A percentile compares a stretch with the other conserved stretches of the same genome.
These are phyloP conservation scores for Fusarium circinatum DNA, from an alignment of 2,329 filamentous ascomycete genomes.

Conservation along the genomic window DNA sequence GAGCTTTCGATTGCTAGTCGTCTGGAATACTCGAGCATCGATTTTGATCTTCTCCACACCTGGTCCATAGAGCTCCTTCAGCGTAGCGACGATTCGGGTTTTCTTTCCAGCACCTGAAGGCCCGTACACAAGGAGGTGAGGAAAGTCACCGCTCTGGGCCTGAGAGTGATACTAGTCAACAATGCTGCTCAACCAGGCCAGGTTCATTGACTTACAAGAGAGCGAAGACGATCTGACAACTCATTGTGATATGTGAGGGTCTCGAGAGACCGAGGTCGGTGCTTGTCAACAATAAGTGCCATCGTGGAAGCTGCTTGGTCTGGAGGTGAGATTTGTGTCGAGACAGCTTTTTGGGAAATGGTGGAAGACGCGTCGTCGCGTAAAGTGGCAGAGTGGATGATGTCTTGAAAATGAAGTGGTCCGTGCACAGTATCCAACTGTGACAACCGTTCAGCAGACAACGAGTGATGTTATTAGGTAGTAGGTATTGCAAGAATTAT, in stretches of 20 bases:
- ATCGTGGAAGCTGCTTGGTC: slow-evolving; percentile 52
- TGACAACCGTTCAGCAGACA: slow-evolving; percentile 28
- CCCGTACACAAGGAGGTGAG: slow-evolving; percentile 95
- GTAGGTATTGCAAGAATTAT: not conserved
- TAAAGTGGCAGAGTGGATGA: slow-evolving; percentile 54
- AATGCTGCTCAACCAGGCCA: not conserved
- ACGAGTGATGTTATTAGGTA: not conserved
- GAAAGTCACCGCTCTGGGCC: slow-evolving; percentile 98
- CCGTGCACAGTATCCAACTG: slow-evolving; percentile 29
- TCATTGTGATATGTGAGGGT: slow-evolving; percentile 87
- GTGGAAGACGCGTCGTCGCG: slow-evolving; percentile 52
- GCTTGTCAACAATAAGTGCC: slow-evolving; percentile 78
- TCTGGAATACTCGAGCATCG: slow-evolving; percentile 96
- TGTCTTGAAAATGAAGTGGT: slow-evolving; percentile 24
- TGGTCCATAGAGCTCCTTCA: slow-evolving; percentile 94
- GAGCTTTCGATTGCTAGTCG: slow-evolving; percentile 93
- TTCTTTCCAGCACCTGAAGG: slow-evolving; percentile 98
- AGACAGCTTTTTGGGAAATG: slow-evolving; percentile 38
- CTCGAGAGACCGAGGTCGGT: slow-evolving; percentile 79
- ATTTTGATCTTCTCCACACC: slow-evolving; percentile 99
- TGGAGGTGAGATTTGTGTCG: slow-evolving; percentile 24
- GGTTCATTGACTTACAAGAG: slow-evolving; percentile 77
- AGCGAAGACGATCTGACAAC: slow-evolving; percentile 85
- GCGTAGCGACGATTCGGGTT: slow-evolving; percentile 92
- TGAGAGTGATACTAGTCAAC: slow-evolving; percentile 51